Evolutionary conservation across 192 early-diverging fungal genomes (phyloP).

Genomic region (Coemansia sp.): DNA sequence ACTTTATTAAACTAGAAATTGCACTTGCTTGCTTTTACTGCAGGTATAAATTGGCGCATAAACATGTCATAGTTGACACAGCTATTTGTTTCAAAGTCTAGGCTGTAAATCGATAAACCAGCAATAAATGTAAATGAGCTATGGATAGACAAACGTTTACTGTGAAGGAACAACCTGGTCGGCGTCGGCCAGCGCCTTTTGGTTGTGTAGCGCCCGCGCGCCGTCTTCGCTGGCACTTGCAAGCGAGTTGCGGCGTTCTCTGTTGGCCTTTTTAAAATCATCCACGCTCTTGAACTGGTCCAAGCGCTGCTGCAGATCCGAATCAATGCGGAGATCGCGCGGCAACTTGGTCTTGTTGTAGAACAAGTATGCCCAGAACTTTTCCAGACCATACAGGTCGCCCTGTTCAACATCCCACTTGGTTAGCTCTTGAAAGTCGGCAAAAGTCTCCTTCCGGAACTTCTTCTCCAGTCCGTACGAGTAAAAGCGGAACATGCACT

Average conservation of each 20-base stretch:
- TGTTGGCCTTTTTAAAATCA: slow-evolving; percentile 57
- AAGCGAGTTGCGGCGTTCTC: slow-evolving; percentile 40
- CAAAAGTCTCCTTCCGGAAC: slow-evolving; percentile 80
- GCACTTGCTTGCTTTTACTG: too few species aligned
- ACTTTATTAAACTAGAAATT: too few species aligned
- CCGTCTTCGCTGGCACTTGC: slow-evolving; percentile 10
- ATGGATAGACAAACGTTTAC: neutral
- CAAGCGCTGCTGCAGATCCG: slow-evolving; percentile 59
- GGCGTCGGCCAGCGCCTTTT: slow-evolving; percentile 38
- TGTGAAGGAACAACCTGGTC: slow-evolving; percentile 26
- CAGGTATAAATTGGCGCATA: too few species aligned
- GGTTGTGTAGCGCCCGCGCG: slow-evolving; percentile 33
- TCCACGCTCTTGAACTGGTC: slow-evolving; percentile 64
- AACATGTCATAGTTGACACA: too few species aligned
- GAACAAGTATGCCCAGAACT: slow-evolving; percentile 93
- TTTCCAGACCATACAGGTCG: slow-evolving; percentile 87
- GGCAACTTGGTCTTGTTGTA: slow-evolving; percentile 84
- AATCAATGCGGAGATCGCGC: slow-evolving; percentile 59
- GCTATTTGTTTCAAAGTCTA: too few species aligned
- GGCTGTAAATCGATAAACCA: too few species aligned
- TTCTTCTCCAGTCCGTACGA: slow-evolving; percentile 92
- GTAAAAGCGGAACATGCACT: slow-evolving; percentile 97
- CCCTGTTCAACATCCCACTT: slow-evolving; percentile 71
- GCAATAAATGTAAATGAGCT: too few species aligned
- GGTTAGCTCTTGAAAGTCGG: slow-evolving; percentile 85